phyloP scores from a whole-genome alignment of 1,284 basidiomycete genomes.

The Athelia sp. region DNA sequence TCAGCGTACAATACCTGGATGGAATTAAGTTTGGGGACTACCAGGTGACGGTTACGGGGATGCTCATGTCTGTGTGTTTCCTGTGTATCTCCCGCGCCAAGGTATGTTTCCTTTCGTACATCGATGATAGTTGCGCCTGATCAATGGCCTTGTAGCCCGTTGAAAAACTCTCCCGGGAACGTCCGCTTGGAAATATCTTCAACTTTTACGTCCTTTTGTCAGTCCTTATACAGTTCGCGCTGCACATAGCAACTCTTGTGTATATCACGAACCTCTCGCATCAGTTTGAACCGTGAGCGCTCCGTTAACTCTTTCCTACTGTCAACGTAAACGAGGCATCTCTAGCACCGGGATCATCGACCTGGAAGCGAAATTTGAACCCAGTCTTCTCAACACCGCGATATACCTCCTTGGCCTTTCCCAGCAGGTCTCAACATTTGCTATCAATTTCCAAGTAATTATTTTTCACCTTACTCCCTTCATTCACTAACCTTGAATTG shows the following conservation, averaged over 20 bases:
- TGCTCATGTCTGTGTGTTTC: constrained; percentile 97
- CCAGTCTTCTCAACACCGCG: constrained; percentile 88
- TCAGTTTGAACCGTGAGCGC: constrained; percentile 68
- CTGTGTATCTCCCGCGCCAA: constrained; percentile 93
- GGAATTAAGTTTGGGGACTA: constrained; percentile 99
- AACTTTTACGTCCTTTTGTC: constrained; percentile 91
- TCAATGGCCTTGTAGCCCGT: constrained; percentile 55
- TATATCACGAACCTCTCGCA: constrained; percentile 89
- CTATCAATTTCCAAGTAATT: constrained; percentile 87
- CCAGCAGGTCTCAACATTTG: constrained; percentile 95
- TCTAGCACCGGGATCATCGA: constrained; percentile 76
- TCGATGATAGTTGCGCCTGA: background rate
- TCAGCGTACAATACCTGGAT: constrained; percentile 94
- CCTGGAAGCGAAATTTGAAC: constrained; percentile 92
- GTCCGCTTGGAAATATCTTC: constrained; percentile 92
- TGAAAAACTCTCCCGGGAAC: constrained; percentile 86
- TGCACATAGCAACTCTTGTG: constrained; percentile 84
- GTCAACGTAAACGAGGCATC: constrained; percentile 6
- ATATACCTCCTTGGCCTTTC: constrained; percentile 92
- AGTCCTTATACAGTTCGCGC: constrained; percentile 85
- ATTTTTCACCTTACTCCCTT: constrained; percentile 2
- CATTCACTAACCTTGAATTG: constrained; percentile 3
- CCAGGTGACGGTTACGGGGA: constrained; percentile 88
- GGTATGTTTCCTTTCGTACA: constrained; percentile 38
- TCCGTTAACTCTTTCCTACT: background rate